Evolutionary conservation across 495 filamentous ascomycete genomes (phyloP).

Genomic region (Lentithecium fluviatile): DNA sequence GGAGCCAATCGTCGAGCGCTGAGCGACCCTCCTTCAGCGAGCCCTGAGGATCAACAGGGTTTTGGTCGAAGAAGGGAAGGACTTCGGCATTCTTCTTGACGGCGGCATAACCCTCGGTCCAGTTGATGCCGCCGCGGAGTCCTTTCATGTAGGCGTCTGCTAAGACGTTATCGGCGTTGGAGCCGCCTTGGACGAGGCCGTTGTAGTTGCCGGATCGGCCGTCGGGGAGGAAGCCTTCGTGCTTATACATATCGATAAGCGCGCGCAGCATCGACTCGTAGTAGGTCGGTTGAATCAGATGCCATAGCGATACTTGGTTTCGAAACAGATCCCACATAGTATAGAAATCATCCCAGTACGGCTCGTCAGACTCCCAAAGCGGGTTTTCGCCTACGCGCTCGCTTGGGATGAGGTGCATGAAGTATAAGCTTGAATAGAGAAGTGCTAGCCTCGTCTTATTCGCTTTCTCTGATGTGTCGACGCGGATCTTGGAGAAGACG

Average conservation of each 20-base stretch:
- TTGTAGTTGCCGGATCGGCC: constrained; percentile 41
- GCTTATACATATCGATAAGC: constrained; percentile 43
- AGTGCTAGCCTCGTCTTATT: constrained; percentile 39
- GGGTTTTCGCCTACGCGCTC: constrained; percentile 43
- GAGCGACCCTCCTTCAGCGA: constrained; percentile 40
- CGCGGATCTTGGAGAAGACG: constrained; percentile 42
- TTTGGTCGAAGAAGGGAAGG: constrained; percentile 35
- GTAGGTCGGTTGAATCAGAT: constrained; percentile 39
- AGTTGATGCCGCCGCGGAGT: constrained; percentile 39
- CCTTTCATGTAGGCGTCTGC: constrained; percentile 46
- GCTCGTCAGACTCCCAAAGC: constrained; percentile 39
- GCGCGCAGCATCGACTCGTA: constrained; percentile 38
- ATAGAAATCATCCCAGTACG: constrained; percentile 44
- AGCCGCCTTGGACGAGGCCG: constrained; percentile 43
- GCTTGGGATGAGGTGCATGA: constrained; percentile 42
- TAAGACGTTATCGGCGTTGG: constrained; percentile 44
- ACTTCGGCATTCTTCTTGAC: constrained; percentile 43
- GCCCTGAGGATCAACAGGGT: constrained; percentile 36
- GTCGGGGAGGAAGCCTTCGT: constrained; percentile 43
- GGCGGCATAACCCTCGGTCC: constrained; percentile 42
- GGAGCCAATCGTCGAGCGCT: constrained; percentile 42
- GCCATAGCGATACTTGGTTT: constrained; percentile 37
- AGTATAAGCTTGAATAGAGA: constrained; percentile 42
- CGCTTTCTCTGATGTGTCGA: constrained; percentile 26
- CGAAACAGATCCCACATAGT: constrained; percentile 44